phyloP scores from a whole-genome alignment of 768 basidiomycete species.

The Serendipita sp. region DNA sequence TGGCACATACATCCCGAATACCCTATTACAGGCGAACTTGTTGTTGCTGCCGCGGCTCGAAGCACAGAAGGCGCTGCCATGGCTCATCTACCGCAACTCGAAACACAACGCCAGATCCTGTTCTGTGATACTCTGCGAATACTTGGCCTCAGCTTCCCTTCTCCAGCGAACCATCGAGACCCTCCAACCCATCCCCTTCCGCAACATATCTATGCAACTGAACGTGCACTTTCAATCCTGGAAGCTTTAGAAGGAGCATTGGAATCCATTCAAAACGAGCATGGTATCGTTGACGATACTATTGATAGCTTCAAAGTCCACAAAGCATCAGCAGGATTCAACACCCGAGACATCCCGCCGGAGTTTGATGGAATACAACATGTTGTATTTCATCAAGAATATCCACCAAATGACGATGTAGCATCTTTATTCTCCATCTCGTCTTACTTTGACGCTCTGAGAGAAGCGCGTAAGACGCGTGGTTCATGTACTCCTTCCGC shows the following conservation, averaged over 20 bases:
- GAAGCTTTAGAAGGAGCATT: conserved; percentile 11
- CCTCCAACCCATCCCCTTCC: conserved; percentile 34
- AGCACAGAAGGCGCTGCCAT: conserved; percentile 9
- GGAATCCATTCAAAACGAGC: conserved; percentile 23
- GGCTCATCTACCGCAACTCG: conserved; percentile 13
- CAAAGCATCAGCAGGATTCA: conserved; percentile 28
- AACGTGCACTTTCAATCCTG: conserved; percentile 26
- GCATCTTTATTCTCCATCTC: conserved; percentile 8
- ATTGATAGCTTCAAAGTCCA: conserved; percentile 44
- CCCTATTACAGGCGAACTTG: conserved; percentile 28
- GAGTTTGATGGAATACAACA: not conserved
- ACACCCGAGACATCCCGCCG: too few relatives aligned
- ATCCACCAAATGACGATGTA: conserved; percentile 26
- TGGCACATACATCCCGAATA: conserved; percentile 47
- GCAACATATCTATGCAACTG: conserved; percentile 35
- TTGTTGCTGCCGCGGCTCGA: conserved; percentile 16
- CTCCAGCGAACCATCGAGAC: conserved; percentile 22
- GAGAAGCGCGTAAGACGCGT: not conserved
- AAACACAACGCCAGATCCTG: conserved; percentile 19
- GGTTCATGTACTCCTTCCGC: not conserved
- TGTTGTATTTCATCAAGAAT: conserved; percentile 11
- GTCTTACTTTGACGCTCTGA: conserved; percentile 4
- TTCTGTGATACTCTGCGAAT: conserved; percentile 22
- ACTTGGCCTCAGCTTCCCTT: conserved; percentile 28
- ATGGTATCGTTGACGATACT: conserved; percentile 28